Evolutionary conservation across 2,329 filamentous ascomycete genomes (phyloP), one percentile per base, ranked within the genome.

Genomic region (Helotiales sp.): DNA sequence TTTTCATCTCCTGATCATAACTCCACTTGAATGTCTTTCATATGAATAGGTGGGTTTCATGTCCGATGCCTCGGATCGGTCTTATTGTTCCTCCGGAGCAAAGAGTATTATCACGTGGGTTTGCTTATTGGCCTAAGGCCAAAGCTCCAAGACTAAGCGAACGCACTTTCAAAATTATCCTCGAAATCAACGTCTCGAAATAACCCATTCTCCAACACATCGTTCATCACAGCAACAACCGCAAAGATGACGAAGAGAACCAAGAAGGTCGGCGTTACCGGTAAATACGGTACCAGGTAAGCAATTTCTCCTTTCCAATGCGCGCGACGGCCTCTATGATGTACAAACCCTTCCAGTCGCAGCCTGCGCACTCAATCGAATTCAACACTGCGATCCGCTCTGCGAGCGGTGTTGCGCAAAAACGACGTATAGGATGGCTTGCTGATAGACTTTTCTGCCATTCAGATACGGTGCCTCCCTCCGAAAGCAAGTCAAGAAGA

Each of bases 401-500:
- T 42, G 25, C 10, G 31, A 13, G 13, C 12, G 17, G n/a, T 29
- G 31, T n/a, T n/a, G n/a, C n/a, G n/a, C 24, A 29, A 13, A 19
- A 8, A 52, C 52, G 10, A 44, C 30, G 3, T 19, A 22, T 19
- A 24, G 22, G 51, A 63, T 17, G 15, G 52, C 55, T 40, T 34
- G 60, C 67, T 67, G 58, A 69, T 57, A 22, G 42, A 34, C 25
- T 40, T 63, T 36, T 46, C 51, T 38, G 57, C 55, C 62, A 59
- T 53, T 68, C 71, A 93, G 91, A 86, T 96, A 96, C 81, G 95
- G 93, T 93, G 93, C 95, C 77, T 98, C 95, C 75, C 91, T 98
- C 81, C 91, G 93, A 82, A 98, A 98, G 87, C 93, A 92, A 79
- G 89, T 95, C 76, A 98, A 98, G 91, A 97, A 97, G 90, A 96